Evolutionary conservation across 192 early-diverging fungal species (phyloP).

Genomic region (Entophlyctis luteolus): DNA sequence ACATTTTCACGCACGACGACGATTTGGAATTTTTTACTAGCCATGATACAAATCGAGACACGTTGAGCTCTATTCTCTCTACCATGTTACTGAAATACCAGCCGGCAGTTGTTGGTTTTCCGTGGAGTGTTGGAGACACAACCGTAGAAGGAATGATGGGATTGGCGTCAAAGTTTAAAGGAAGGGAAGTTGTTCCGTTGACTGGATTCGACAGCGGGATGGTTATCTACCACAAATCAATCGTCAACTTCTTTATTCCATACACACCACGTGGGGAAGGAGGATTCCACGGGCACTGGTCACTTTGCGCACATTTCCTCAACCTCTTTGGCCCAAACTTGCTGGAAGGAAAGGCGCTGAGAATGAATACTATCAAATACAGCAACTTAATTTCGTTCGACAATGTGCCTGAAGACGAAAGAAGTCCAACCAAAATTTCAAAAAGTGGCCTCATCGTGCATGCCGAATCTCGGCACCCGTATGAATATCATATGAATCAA

Average conservation of each 20-base stretch:
- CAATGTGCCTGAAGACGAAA: conserved; percentile 22
- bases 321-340: conserved; percentile 24
- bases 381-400: conserved; percentile 29
- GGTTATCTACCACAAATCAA: conserved; percentile 33
- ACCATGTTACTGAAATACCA: conserved; percentile 22
- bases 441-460: conserved; percentile 23
- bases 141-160: conserved; percentile 13
- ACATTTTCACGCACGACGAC: conserved; percentile 37
- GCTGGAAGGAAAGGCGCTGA: conserved; percentile 13
- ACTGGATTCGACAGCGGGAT: conserved; percentile 35
- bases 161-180: conserved; percentile 16
- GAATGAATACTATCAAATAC: conserved; percentile 28
- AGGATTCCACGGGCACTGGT: conserved; percentile 32
- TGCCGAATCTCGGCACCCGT: conserved; percentile 32
- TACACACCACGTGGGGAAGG: conserved; percentile 33
- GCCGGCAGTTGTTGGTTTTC: conserved; percentile 29
- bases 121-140: conserved; percentile 32
- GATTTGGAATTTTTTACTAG: conserved; percentile 11
- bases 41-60: not conserved
- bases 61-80: conserved; percentile 3
- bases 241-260: conserved; percentile 35
- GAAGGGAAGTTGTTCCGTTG: conserved; percentile 22
- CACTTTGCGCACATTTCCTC: conserved; percentile 32
- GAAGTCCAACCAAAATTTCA: conserved; percentile 4
- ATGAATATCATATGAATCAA: conserved; percentile 33